Percentiles rank a stretch among this genome's conserved stretches.
Conservation (phyloP, 257 asterid species). For the Scutellaria galericulata region DNA sequence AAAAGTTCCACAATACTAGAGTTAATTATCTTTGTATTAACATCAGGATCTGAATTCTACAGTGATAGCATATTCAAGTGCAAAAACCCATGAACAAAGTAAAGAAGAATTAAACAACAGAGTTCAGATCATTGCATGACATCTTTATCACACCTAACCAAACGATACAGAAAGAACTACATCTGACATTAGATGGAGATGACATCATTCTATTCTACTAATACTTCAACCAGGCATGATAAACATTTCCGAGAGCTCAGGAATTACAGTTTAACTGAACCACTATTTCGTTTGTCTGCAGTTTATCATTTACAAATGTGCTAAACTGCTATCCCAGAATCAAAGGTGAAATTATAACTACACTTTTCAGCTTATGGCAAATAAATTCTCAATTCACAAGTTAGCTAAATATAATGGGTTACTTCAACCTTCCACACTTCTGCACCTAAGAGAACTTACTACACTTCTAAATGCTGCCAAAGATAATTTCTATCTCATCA, state of each 20-base stretch:
- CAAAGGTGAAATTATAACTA: too few relatives aligned
- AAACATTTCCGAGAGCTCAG: neutral
- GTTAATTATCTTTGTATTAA: too few relatives aligned
- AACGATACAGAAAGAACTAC: neutral
- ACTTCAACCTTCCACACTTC: neutral
- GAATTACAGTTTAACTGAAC: neutral
- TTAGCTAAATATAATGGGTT: neutral
- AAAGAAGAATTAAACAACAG: neutral
- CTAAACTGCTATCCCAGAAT: too few relatives aligned
- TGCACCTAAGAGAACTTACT: neutral
- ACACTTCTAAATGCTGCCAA: neutral
- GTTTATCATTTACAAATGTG: neutral
- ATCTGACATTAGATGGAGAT: neutral
- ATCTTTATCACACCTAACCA: neutral
- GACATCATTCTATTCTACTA: neutral
- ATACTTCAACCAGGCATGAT: neutral
- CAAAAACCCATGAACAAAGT: neutral
- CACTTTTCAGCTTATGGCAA: neutral
- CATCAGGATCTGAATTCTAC: neutral
- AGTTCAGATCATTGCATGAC: slow-evolving; percentile 6
- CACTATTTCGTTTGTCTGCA: neutral
- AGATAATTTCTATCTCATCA: neutral
- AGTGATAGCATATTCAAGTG: neutral
- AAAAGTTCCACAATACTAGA: neutral
- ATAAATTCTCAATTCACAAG: neutral